These are phyloP conservation scores for Teratosphaeria epicoccoides DNA, from an alignment of 2,329 filamentous ascomycete genomes.

Conservation along the genomic window DNA sequence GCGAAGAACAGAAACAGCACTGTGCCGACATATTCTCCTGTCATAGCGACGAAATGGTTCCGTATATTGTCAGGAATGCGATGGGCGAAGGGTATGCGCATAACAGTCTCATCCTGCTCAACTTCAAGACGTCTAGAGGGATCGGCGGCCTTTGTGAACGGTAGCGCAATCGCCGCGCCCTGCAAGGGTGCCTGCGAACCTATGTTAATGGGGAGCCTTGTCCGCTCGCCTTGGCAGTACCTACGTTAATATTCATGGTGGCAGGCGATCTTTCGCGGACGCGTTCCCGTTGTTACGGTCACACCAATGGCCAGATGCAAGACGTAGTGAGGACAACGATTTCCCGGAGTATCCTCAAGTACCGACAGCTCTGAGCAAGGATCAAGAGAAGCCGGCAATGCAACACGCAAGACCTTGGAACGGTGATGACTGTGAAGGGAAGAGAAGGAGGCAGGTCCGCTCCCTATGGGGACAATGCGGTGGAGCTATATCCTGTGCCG, in stretches of 20 bases:
- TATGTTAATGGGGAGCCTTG: not conserved
- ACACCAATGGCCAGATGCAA: not conserved
- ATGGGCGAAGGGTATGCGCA: slow-evolving; percentile 19
- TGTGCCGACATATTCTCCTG: slow-evolving; percentile 34
- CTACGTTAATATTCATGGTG: not conserved
- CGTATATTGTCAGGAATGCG: slow-evolving; percentile 18
- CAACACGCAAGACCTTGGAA: not conserved
- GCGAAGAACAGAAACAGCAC: slow-evolving; percentile 38
- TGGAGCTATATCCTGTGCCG: not conserved
- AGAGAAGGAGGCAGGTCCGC: not conserved
- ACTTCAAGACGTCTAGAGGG: slow-evolving; percentile 14
- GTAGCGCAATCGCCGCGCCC: slow-evolving; percentile 17
- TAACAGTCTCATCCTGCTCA: slow-evolving; percentile 10
- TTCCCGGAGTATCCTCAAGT: not conserved
- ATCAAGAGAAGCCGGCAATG: not conserved
- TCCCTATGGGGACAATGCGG: not conserved
- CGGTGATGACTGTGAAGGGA: not conserved
- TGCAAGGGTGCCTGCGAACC: not conserved
- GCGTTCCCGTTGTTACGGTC: not conserved
- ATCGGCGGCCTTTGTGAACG: slow-evolving; percentile 24
- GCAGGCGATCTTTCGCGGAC: not conserved
- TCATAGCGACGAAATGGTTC: slow-evolving; percentile 23
- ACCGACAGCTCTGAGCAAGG: not conserved
- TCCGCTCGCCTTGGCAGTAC: not conserved
- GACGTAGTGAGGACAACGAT: not conserved